phyloP scores from a whole-genome alignment of 768 basidiomycete species.

The Cubamyces lactineus region DNA sequence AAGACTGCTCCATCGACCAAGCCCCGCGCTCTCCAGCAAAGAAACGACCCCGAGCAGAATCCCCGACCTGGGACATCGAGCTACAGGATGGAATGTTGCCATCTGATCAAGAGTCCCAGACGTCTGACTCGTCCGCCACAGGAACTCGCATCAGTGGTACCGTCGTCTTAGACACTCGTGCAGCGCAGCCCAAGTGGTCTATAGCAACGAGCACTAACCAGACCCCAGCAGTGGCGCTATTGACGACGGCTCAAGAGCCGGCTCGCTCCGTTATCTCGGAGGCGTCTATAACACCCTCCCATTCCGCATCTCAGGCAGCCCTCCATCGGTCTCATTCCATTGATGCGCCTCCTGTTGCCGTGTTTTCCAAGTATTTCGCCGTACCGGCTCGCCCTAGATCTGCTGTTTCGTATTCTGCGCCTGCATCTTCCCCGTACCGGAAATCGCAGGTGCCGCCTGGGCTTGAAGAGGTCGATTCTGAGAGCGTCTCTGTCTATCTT shows the following conservation, averaged over 20 bases:
- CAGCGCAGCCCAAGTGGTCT: constrained; percentile 32
- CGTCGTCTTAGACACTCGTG: constrained; percentile 42
- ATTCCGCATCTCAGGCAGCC: constrained; percentile 57
- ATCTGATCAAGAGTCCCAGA: constrained; percentile 21
- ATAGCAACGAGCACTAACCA: not conserved
- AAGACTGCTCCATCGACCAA: not conserved
- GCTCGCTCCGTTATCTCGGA: no score
- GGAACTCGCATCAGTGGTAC: constrained; percentile 28
- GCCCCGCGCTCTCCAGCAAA: not conserved
- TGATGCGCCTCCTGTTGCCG: not conserved
- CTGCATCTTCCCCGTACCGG: not conserved
- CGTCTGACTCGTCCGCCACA: constrained; percentile 4
- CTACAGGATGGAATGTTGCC: constrained; percentile 30
- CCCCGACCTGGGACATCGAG: constrained; percentile 64
- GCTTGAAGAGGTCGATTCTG: no score
- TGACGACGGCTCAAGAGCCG: no score
- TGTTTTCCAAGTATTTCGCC: constrained; percentile 20
- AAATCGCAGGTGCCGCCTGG: no score
- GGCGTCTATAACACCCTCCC: constrained; percentile 48
- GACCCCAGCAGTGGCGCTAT: not conserved
- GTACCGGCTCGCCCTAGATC: not conserved
- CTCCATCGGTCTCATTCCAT: not conserved
- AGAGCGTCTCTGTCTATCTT: no score
- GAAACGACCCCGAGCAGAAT: constrained; percentile 32
- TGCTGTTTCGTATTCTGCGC: not conserved